phyloP scores from a whole-genome alignment of 2,329 filamentous ascomycete species.

The Fusarium brachygibbosum region DNA sequence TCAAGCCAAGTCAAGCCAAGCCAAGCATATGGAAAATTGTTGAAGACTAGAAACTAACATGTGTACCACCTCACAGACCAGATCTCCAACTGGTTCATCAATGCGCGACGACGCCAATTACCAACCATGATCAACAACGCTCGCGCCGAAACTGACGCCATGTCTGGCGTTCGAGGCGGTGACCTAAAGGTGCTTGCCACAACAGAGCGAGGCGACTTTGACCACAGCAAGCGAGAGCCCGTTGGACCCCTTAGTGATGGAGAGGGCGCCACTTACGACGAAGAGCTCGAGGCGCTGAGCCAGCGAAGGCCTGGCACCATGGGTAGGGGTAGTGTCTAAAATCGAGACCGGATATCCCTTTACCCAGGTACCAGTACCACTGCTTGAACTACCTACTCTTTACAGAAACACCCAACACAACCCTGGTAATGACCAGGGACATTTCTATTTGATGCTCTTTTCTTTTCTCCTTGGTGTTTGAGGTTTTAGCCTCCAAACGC shows the following conservation, averaged over 20 bases:
- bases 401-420: constrained; percentile 33
- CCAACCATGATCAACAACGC: constrained; percentile 71
- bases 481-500: constrained; percentile 32
- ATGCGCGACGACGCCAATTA: constrained; percentile 76
- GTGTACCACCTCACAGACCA: constrained; percentile 62
- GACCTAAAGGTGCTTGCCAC: constrained; percentile 57
- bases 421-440: constrained; percentile 23
- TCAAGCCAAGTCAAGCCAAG: constrained; percentile 45
- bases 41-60: constrained; percentile 26
- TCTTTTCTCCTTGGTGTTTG: constrained; percentile 20
- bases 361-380: not conserved
- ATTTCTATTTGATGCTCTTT: constrained; percentile 22
- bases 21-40: not conserved
- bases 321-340: constrained; percentile 63
- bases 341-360: constrained; percentile 2
- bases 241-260: constrained; percentile 62
- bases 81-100: constrained; percentile 88
- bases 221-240: constrained; percentile 53
- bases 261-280: constrained; percentile 61
- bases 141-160: constrained; percentile 64
- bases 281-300: constrained; percentile 55
- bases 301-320: constrained; percentile 53
- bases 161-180: constrained; percentile 52
- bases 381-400: not conserved
- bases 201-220: constrained; percentile 58